Conservation (phyloP, 768 basidiomycete species). For the Hericium alpestre region DNA sequence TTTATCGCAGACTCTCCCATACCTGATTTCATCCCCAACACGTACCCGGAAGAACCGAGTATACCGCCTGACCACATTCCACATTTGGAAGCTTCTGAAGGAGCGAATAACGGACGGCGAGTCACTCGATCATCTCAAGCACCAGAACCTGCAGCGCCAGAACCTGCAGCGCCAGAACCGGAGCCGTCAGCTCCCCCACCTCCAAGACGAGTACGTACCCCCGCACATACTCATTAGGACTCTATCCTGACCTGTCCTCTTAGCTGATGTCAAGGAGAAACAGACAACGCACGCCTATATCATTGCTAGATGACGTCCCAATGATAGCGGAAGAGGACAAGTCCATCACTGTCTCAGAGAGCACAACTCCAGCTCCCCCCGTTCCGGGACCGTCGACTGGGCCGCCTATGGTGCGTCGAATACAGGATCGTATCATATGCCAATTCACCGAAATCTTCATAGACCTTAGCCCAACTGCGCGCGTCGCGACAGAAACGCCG, state of each 20-base stretch:
- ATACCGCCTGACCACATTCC: background rate
- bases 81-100: too few species aligned
- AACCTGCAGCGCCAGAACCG: background rate
- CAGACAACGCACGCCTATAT: background rate
- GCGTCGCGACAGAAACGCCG: constrained; percentile 4
- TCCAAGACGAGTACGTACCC: too few species aligned
- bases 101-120: background rate
- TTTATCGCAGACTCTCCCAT: too few species aligned
- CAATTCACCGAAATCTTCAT: too few species aligned
- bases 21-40: constrained; percentile 1
- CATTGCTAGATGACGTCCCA: background rate
- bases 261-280: too few species aligned
- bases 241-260: too few species aligned
- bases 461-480: too few species aligned
- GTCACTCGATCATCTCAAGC: background rate
- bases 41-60: background rate
- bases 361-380: background rate
- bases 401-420: too few species aligned
- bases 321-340: constrained; percentile 2
- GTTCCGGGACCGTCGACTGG: too few species aligned
- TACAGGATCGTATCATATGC: too few species aligned
- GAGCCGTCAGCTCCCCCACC: too few species aligned
- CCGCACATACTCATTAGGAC: too few species aligned
- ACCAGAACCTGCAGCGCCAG: background rate
- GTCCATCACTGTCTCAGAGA: background rate